Evolutionary conservation across 2,329 filamentous ascomycete genomes (phyloP).

Genomic region (Venturia asperata): DNA sequence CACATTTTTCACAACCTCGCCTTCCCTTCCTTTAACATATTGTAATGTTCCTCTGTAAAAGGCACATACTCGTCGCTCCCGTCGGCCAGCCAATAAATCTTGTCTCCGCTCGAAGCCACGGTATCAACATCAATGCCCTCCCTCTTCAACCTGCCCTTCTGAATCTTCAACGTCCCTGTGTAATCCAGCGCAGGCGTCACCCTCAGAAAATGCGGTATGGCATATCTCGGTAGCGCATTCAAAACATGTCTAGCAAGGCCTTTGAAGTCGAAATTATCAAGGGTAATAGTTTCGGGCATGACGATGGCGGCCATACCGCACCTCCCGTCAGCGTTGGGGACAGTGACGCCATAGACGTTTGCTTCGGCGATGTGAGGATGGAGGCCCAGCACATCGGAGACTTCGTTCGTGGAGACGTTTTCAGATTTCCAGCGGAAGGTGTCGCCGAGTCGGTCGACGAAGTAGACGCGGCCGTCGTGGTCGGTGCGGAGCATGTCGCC

Average conservation of each 20-base stretch:
- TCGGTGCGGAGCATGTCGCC: constrained; percentile 35
- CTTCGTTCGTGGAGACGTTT: constrained; percentile 42
- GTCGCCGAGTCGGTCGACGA: constrained; percentile 34
- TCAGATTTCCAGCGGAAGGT: constrained; percentile 39
- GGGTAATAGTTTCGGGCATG: constrained; percentile 28
- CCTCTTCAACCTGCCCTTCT: constrained; percentile 37
- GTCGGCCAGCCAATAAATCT: constrained; percentile 37
- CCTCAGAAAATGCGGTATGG: constrained; percentile 40
- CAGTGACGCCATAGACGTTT: constrained; percentile 39
- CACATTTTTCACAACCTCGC: constrained; percentile 14
- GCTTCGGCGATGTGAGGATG: constrained; percentile 37
- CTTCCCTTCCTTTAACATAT: constrained; percentile 28
- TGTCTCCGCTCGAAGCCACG: constrained; percentile 33
- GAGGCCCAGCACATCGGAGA: constrained; percentile 36
- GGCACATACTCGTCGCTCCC: constrained; percentile 31
- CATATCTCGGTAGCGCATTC: constrained; percentile 37
- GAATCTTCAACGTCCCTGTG: constrained; percentile 41
- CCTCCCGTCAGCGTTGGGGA: constrained; percentile 40
- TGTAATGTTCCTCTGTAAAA: constrained; percentile 34
- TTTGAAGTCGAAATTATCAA: constrained; percentile 30
- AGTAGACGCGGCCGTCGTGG: constrained; percentile 31
- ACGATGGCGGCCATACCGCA: constrained; percentile 39
- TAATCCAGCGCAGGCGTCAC: constrained; percentile 37
- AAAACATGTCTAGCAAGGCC: constrained; percentile 35
- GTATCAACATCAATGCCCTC: constrained; percentile 39